These are phyloP conservation scores for Trichophyton schoenleinii DNA, from an alignment of 2,329 filamentous ascomycete species.

Conservation along the genomic window DNA sequence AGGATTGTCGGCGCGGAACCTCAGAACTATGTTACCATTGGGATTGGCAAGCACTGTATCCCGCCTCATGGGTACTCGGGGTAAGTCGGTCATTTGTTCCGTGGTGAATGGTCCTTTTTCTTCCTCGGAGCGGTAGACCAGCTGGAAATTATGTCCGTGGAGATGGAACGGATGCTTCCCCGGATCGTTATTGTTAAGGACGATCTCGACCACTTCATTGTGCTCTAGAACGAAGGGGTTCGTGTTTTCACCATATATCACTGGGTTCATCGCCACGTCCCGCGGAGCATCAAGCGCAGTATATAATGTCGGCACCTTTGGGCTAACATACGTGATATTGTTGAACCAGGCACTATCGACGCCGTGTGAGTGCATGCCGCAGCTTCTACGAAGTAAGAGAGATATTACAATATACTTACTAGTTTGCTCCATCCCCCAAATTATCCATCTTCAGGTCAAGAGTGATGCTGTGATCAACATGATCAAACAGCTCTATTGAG, in stretches of 20 bases:
- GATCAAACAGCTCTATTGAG: slow-evolving; percentile 9
- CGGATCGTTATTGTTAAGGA: slow-evolving; percentile 9
- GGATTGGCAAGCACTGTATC: slow-evolving; percentile 42
- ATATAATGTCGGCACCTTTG: slow-evolving; percentile 9
- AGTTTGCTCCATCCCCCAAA: slow-evolving; percentile 11
- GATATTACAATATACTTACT: slow-evolving; percentile 6
- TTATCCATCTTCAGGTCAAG: slow-evolving; percentile 46
- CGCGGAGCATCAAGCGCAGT: slow-evolving; percentile 7
- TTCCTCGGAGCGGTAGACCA: slow-evolving; percentile 6
- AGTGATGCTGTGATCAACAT: slow-evolving; percentile 9
- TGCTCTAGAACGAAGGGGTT: slow-evolving; percentile 9
- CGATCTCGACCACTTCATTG: slow-evolving; percentile 6
- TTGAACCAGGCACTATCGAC: slow-evolving; percentile 10
- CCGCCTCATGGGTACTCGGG: slow-evolving; percentile 34
- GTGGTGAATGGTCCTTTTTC: slow-evolving; percentile 20
- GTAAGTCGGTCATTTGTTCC: slow-evolving; percentile 24
- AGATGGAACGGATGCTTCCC: slow-evolving; percentile 30
- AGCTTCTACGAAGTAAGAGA: not conserved
- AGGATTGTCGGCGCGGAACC: slow-evolving; percentile 41
- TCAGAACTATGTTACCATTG: slow-evolving; percentile 39
- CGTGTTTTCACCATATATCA: slow-evolving; percentile 7
- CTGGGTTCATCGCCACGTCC: slow-evolving; percentile 6
- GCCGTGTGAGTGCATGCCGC: not conserved
- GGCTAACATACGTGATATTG: slow-evolving; percentile 10
- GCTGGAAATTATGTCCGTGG: slow-evolving; percentile 24